phyloP scores from a whole-genome alignment of 768 basidiomycete species.

The Podaxis mareebaensis region DNA sequence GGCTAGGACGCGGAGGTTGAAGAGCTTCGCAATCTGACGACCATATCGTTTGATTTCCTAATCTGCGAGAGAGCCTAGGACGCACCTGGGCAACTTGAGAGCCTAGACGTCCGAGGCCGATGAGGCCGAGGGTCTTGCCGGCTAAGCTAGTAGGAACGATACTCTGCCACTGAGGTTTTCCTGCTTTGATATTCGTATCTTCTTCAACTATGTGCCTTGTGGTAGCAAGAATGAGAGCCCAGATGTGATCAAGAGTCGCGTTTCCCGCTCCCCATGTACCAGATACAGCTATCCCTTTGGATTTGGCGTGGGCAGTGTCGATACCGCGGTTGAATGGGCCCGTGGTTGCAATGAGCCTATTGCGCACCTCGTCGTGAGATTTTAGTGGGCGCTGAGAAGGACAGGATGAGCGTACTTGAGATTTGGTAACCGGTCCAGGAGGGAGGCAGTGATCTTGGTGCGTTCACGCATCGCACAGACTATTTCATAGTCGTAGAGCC shows the following conservation, averaged over 20 bases:
- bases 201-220: slow-evolving; percentile 51
- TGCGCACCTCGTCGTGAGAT: not conserved
- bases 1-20: slow-evolving; percentile 58
- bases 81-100: slow-evolving; percentile 47
- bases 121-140: slow-evolving; percentile 58
- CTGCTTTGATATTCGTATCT: slow-evolving; percentile 44
- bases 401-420: slow-evolving; percentile 36
- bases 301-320: slow-evolving; percentile 45
- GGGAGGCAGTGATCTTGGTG: slow-evolving; percentile 50
- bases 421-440: slow-evolving; percentile 58
- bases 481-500: slow-evolving; percentile 53
- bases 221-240: slow-evolving; percentile 58
- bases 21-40: slow-evolving; percentile 56
- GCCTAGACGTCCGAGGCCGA: slow-evolving; percentile 65
- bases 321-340: slow-evolving; percentile 51
- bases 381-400: not conserved
- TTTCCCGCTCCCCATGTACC: slow-evolving; percentile 46
- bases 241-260: slow-evolving; percentile 63
- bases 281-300: slow-evolving; percentile 50
- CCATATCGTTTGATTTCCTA: not conserved
- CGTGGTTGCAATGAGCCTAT: slow-evolving; percentile 58
- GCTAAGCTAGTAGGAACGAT: slow-evolving; percentile 48
- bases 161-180: slow-evolving; percentile 55
- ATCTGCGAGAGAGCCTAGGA: not conserved
- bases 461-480: slow-evolving; percentile 70